These are phyloP conservation scores for Tetracladium marchalianum DNA, from an alignment of 495 filamentous ascomycete species.

Conservation along the genomic window DNA sequence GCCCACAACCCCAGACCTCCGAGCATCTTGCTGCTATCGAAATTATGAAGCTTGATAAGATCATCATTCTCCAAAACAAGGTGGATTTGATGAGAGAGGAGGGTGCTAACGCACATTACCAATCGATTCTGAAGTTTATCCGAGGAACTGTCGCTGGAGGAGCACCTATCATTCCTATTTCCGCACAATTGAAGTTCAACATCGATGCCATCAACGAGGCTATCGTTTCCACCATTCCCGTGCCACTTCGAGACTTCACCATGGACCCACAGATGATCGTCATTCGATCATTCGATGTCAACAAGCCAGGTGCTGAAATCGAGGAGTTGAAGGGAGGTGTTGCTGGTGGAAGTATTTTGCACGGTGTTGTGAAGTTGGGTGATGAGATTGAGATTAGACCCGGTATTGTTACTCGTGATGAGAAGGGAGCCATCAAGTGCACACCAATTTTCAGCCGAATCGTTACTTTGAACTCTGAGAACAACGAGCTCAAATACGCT, in stretches of 20 bases:
- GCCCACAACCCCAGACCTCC: conserved; percentile 97
- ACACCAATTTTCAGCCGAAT: conserved; percentile 93
- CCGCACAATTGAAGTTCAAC: conserved; percentile 98
- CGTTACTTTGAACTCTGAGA: conserved; percentile 89
- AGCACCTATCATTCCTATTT: conserved; percentile 95
- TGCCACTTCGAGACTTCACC: conserved; percentile 81
- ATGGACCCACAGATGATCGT: conserved; percentile 94
- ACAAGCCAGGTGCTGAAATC: conserved; percentile 99
- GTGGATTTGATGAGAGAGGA: conserved; percentile 96
- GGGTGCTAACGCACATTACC: conserved; percentile 80
- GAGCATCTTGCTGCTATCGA: conserved; percentile 98
- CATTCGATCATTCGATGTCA: conserved; percentile 97
- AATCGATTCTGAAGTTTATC: conserved; percentile 95
- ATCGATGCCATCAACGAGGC: conserved; percentile 96
- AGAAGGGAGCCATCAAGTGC: conserved; percentile 89
- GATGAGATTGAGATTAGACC: conserved; percentile 98
- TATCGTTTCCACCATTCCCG: conserved; percentile 85
- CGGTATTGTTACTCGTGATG: conserved; percentile 88
- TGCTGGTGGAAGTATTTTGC: conserved; percentile 91
- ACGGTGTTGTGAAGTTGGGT: conserved; percentile 87
- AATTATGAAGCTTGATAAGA: conserved; percentile 97
- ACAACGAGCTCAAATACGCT: conserved; percentile 95
- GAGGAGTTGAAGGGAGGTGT: conserved; percentile 98
- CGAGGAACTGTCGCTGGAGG: conserved; percentile 93
- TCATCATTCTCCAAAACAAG: conserved; percentile 99